Evolutionary conservation across 225 moss, liverwort and hornwort genomes (phyloP), one percentile per base, ranked within the genome.

Genomic region (Asterella californica): DNA sequence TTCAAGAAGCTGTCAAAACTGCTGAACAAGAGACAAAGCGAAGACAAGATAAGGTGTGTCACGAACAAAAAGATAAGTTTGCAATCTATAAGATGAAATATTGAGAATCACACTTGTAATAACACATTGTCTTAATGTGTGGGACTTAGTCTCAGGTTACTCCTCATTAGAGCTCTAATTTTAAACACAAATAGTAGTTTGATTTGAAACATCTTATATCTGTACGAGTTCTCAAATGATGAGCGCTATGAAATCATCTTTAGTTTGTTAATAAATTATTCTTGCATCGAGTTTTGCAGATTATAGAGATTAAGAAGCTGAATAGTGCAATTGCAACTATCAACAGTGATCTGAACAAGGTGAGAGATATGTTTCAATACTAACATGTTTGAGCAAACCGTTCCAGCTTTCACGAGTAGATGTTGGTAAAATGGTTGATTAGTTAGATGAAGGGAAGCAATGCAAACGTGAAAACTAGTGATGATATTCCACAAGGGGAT

Each of bases 271-370:
- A 64, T n/a, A 32, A 27, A 64, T 29, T 64, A 64, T 25, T 42
- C 22, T 27, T 50, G 6, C 17, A 75, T 27, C 15, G 27, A 18
- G 10, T 70, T n/a, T 60, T 81, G 82, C 83, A 94, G 94, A 86
- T 92, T 71, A 59, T 82, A 45, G 95, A 96, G 76, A 93, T 93
- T 11, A 96, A 96, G 80, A 96, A 96, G 62, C 77, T 96, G 49
- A 89, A 87, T 36, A 87, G 82, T 64, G 89, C 91, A 49, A 92
- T 83, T 45, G 93, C 90, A 70, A 83, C 90, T 37, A 88, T 96
- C 57, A 91, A 85, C 75, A 92, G 93, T 79, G 93, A 96, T 86
- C 88, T 92, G 8, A 92, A 91, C 82, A 96, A 93, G 93, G 94
- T 94, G 25, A 53, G 42, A 11, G 60, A n/a, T n/a, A n/a, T n/a